Conservation (phyloP, 2,329 filamentous ascomycete species). For the Phaeophleospora eucalypticola region DNA sequence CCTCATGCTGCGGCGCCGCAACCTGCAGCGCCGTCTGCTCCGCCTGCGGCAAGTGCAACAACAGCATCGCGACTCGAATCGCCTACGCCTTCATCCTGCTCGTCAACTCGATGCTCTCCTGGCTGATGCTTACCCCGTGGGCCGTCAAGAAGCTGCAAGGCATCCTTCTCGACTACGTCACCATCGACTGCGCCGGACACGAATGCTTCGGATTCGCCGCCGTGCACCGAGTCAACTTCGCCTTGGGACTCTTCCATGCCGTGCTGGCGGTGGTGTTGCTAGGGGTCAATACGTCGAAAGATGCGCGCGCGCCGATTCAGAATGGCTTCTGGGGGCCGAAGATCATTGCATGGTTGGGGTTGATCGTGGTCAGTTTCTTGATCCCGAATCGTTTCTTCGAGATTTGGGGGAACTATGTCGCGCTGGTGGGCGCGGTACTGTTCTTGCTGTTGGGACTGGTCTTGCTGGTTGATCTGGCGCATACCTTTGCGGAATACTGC, state of each 20-base stretch:
- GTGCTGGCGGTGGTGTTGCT: constrained; percentile 79
- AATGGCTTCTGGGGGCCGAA: constrained; percentile 99
- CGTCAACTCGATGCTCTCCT: constrained; percentile 92
- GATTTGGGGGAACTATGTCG: constrained; percentile 91
- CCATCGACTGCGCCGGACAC: constrained; percentile 79
- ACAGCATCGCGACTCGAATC: constrained; percentile 95
- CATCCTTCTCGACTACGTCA: constrained; percentile 90
- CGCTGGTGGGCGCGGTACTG: constrained; percentile 80
- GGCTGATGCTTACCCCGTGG: constrained; percentile 99
- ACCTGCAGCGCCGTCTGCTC: constrained; percentile 95
- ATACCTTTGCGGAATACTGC: constrained; percentile 96
- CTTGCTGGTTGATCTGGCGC: constrained; percentile 87
- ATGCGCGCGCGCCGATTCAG: constrained; percentile 81
- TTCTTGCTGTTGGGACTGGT: constrained; percentile 92
- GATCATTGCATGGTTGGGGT: constrained; percentile 78
- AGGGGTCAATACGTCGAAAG: constrained; percentile 80
- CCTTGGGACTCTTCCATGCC: constrained; percentile 88
- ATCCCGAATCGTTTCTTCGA: constrained; percentile 95
- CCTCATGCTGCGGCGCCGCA: constrained; percentile 92
- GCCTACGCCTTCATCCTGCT: constrained; percentile 79
- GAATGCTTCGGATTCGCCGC: constrained; percentile 94
- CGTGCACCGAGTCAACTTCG: constrained; percentile 96
- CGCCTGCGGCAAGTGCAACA: constrained; percentile 93
- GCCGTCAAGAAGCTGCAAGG: constrained; percentile 93
- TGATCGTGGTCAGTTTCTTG: constrained; percentile 89